Conservation (phyloP, 2,329 filamentous ascomycete species). For the Penicillium sp. region DNA sequence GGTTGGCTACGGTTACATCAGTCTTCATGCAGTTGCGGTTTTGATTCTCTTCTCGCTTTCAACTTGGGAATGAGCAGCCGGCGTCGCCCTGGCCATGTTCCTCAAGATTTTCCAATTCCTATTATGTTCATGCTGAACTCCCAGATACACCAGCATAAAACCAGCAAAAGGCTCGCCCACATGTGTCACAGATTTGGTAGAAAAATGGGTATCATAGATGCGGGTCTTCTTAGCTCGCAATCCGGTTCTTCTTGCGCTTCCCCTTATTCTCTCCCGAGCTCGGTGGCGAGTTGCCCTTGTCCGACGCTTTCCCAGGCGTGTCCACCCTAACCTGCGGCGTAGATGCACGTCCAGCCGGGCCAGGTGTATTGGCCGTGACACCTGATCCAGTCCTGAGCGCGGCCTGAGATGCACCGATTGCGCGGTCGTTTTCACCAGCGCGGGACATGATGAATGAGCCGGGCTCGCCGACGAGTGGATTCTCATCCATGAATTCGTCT, state of each 20-base stretch:
- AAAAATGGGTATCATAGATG: slow-evolving; percentile 24
- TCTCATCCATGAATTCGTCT: slow-evolving; percentile 64
- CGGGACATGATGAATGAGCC: slow-evolving; percentile 59
- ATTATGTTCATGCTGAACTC: background rate
- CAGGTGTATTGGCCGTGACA: slow-evolving; percentile 9
- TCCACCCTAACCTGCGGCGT: slow-evolving; percentile 36
- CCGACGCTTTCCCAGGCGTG: slow-evolving; percentile 30
- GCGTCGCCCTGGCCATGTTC: background rate
- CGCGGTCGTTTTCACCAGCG: slow-evolving; percentile 28
- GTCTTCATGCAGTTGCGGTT: background rate
- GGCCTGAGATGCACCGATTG: slow-evolving; percentile 19
- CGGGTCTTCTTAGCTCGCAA: slow-evolving; percentile 21
- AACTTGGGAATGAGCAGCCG: background rate
- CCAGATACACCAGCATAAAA: background rate
- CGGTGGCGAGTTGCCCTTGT: slow-evolving; percentile 33
- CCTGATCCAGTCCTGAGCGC: slow-evolving; percentile 10
- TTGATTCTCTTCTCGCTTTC: background rate
- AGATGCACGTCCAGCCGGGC: slow-evolving; percentile 18
- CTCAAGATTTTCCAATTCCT: background rate
- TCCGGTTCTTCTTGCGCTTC: slow-evolving; percentile 37
- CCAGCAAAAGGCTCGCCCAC: slow-evolving; percentile 8
- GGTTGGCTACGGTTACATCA: background rate
- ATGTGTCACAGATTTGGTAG: background rate
- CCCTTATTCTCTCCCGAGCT: slow-evolving; percentile 37
- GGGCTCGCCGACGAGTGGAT: slow-evolving; percentile 61